Evolutionary conservation across 441 rosid genomes (phyloP).

Genomic region (Gossypium schwendimanii): DNA sequence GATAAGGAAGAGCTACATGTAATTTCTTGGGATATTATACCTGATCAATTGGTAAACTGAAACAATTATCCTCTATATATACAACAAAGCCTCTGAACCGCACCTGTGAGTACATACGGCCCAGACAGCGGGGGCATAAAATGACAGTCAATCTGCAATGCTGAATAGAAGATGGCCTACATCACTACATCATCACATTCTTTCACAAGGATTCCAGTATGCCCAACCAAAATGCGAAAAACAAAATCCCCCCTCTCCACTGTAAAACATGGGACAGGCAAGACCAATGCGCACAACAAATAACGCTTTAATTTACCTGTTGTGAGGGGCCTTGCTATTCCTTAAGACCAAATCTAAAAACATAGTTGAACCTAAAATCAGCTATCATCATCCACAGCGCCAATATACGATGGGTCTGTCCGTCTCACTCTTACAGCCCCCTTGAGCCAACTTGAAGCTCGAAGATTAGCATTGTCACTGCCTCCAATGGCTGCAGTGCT

Average conservation of each 20-base stretch:
- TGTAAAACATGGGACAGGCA: slow-evolving; percentile 21
- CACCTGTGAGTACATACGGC: slow-evolving; percentile 20
- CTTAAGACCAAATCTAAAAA: slow-evolving; percentile 27
- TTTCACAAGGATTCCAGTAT: slow-evolving; percentile 9
- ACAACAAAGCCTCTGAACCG: slow-evolving; percentile 40
- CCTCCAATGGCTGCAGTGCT: slow-evolving; percentile 39
- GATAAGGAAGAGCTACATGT: slow-evolving; percentile 32
- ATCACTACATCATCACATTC: slow-evolving; percentile 16
- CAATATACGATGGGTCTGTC: slow-evolving; percentile 76
- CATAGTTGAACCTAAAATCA: slow-evolving; percentile 34
- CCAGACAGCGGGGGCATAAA: slow-evolving; percentile 28
- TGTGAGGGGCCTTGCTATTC: slow-evolving; percentile 19
- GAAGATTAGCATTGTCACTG: slow-evolving; percentile 66
- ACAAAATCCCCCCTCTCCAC: slow-evolving; percentile 23
- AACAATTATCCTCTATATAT: slow-evolving; percentile 53
- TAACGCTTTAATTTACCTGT: slow-evolving; percentile 20
- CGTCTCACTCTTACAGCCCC: slow-evolving; percentile 88
- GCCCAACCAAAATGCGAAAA: slow-evolving; percentile 8
- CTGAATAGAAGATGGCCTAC: slow-evolving; percentile 13
- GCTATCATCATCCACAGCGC: slow-evolving; percentile 92
- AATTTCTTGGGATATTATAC: slow-evolving; percentile 33
- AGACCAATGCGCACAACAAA: slow-evolving; percentile 13
- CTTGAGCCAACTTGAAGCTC: slow-evolving; percentile 87
- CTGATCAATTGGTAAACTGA: slow-evolving; percentile 35
- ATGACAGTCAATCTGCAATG: slow-evolving; percentile 30